Base-by-base conservation (phyloP, 163 green algal genomes). In the Botryococcus braunii region DNA sequence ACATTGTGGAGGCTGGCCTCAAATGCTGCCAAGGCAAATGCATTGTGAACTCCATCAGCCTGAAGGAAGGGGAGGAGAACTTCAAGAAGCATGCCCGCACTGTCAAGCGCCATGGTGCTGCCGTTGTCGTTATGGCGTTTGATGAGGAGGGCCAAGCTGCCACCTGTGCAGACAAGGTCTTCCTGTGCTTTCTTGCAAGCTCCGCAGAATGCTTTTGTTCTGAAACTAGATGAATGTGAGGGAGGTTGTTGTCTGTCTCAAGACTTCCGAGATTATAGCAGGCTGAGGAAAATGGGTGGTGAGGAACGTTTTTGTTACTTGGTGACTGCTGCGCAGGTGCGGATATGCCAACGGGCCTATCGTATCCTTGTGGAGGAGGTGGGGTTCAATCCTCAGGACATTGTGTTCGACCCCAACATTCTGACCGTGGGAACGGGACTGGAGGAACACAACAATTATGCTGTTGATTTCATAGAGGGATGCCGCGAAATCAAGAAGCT, bases 341-440 rank as follows among this genome's bases (percentile, higher is more conserved):
- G 88, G 74, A 99, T 99, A 67, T 98, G 93, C 84, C 70, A 84
- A 66, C 85, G 93, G 31, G 93, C 92, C 25, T 99, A 93, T 81
- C 82, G 49, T 69, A 93, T 97, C 41, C 77, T 99, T 69, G 92
- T 98, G 48, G 90, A 97, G 79, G 82, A 95, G 66, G 88, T 98
- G 57, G 93, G 91, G 62, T 97, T 98, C 75, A 85, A 95, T 69
- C 89, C 93, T 8, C 76, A 97, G 75, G 93, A 99, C 81, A 94
- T 99, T 79, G 92, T 99, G 64, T 99, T 99, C 60, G 93, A 99
- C 75, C 93, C 93, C 78, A 99, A 99, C 83, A 97, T 99, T 74
- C 86, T 99, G 34, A 97, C 93, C 40, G 81, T 99, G 3, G 93
- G 90, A 74, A 99, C 93, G 17, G 93, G 93, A 43, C 75, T 99